Base-by-base conservation (phyloP, 2,329 filamentous ascomycete species). In the Penicillium sp. region DNA sequence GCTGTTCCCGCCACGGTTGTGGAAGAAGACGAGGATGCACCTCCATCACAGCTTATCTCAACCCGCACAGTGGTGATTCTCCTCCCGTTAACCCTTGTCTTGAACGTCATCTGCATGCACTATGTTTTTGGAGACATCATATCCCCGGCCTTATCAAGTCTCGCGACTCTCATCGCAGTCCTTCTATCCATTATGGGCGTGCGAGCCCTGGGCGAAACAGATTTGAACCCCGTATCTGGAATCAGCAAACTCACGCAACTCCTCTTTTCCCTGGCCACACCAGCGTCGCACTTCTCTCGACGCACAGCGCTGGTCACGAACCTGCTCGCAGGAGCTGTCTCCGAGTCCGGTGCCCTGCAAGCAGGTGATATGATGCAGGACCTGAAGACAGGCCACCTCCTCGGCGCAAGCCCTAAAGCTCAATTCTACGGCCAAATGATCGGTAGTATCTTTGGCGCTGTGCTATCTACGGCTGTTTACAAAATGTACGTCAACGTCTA, bases 361-460 rank as follows among this genome's bases (percentile, higher is more conserved):
- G 93, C 94, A 2, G 94, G 94, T 8, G 94, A 99, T 71, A 84
- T 99, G 50, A 89, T 99, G 82, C 94, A 99, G 70, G 94, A 99
- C 69, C 81, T 99, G 28, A 99, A 99, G 72, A 96, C 94, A 0
- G 94, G 94, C 0, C 92, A 99, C 71, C 77, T 99, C 0, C 81
- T 99, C 0, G 92, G 93, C 10, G 94, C 94, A 0, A 89, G 90
- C 3, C 94, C 94, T 0, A 94, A 89, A 63, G 94, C 94, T 0
- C 94, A 99, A 66, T 99, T 99, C 70, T 96, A 90, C 81, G 94
- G 94, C 0, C 94, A 99, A 69, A 84, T 97, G 18, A 92, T 99
- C 48, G 94, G 94, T 4, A 90, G 88, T 33, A 87, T 89, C 0
- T 85, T 89, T 2, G 94, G 94, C 1, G 92, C 94, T 0, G 80